Evolutionary conservation across 2,329 filamentous ascomycete genomes (phyloP), one percentile per base, ranked within the genome.

Genomic region (Phialophora tarda): DNA sequence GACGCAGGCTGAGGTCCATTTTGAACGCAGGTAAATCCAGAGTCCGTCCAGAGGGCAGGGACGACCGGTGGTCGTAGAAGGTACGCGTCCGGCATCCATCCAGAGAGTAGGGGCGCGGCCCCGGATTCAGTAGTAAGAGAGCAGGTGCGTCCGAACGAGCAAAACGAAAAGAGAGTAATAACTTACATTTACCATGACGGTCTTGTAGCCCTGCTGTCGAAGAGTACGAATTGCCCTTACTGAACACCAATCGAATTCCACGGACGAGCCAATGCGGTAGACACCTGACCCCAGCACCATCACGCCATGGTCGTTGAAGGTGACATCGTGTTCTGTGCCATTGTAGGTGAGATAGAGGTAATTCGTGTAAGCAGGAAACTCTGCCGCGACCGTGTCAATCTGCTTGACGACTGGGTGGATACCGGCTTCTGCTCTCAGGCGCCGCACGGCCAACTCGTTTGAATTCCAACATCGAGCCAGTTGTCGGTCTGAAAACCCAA

Each of bases 201-300:
- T 98, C 84, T 98, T 98, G 83, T 90, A 88, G 2, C 91, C 91
- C 67, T 89, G 86, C 71, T 91, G 87, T 59, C 95, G 88, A 7
- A 99, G 85, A 1, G 95, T 98, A 69, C 94, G 89, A 69, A 98
- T 96, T 5, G 95, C 92, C 67, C 94, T 86, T 30, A 99, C 95
- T 4, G 95, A 97, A 78, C 95, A 98, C 95, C 95, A 99, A 79
- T 99, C 95, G 78, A 99, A 99, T 77, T 99, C 95, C 66, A 99
- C 95, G 0, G 94, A 97, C 0, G 93, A 97, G 71, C 95, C 95
- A 71, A 99, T 99, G 68, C 95, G 88, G 83, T 98, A 98, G 10
- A 97, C 93, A 79, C 94, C 94, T 34, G 93, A 97, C 14, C 94
- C 94, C 32, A 98, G 84, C 8, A 99, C 94, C 93, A 98, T 97